Base-by-base conservation (phyloP, 225 moss, liverwort and hornwort genomes). In the Marchantia polymorpha region DNA sequence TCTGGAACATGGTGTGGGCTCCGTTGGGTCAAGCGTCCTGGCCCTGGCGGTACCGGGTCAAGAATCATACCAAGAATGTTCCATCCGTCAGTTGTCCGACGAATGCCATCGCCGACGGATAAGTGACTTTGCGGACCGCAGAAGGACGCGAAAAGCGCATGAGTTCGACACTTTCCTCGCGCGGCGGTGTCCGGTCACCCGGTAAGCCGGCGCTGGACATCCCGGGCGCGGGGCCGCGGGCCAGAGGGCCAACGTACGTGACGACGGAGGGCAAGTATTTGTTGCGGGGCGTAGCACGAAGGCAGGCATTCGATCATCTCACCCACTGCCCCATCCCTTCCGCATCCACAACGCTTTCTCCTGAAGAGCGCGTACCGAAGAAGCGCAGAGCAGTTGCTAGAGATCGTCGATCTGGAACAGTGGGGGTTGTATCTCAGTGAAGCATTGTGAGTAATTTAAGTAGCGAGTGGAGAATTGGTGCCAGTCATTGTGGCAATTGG, bases 161-260 rank as follows among this genome's bases (percentile, higher is more conserved):
- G 69, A 17, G 39, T 69, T 69, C 39, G 46, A 69, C 20, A 17
- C 16, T 14, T 48, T 47, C 11, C 19, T 69, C 7, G 69, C 7
- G 69, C 46, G 10, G 17, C 12, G 39, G 39, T 48, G 12, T 31
- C 46, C 39, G 17, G 69, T 48, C 17, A 69, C 7, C 47, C 46
- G 31, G 12, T 31, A 31, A 29, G 67, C 67, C 67, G 67, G 67
- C 69, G 69, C 46, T 69, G 19, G 20, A 29, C 69, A 65, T 69
- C 25, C 50, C 72, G 72, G 72, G 72, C 52, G n/a, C 72, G 23
- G 12, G 17, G 48, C 20, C 72, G 51, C 52, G 72, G 51, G 72
- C 25, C 11, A 12, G 51, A 23, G 72, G 51, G 72, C 25, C 11
- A 12, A 19, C 50, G 51, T 23, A 52, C 23, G 72, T 69, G 20